Evolutionary conservation across 169 alveolate species (phyloP).

Genomic region (Cryptosporidium ryanae): DNA sequence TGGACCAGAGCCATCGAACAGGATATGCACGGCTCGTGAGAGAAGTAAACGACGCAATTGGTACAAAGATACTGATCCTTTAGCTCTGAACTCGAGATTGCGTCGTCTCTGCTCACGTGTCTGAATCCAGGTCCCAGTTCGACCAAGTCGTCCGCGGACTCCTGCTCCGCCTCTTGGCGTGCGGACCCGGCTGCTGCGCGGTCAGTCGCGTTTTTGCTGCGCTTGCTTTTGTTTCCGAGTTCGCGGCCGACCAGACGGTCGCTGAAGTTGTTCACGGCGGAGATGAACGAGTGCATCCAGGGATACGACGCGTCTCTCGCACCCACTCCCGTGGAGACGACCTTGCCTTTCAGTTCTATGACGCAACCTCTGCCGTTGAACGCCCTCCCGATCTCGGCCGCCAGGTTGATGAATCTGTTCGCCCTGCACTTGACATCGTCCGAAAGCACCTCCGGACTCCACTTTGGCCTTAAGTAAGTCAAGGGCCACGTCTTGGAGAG

Average conservation of each 20-base stretch:
- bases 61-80: constrained; percentile 84
- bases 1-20: constrained; percentile 97
- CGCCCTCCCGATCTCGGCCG: constrained; percentile 46
- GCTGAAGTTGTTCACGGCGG: constrained; percentile 78
- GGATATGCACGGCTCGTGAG: constrained; percentile 95
- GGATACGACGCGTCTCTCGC: constrained; percentile 79
- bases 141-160: constrained; percentile 24
- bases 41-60: constrained; percentile 83
- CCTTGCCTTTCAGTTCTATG: constrained; percentile 79
- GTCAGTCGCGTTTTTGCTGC: not conserved
- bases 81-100: constrained; percentile 23
- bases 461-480: constrained; percentile 81
- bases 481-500: constrained; percentile 86
- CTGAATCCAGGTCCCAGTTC: not conserved
- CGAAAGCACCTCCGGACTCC: constrained; percentile 77
- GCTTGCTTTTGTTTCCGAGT: constrained; percentile 32
- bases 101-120: not conserved
- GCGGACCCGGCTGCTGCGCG: too few relatives aligned
- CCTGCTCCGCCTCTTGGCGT: not conserved
- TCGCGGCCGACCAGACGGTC: constrained; percentile 76
- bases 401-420: constrained; percentile 28
- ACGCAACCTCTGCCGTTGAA: constrained; percentile 81
- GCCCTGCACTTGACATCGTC: constrained; percentile 68
- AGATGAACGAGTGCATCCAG: constrained; percentile 83
- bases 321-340: constrained; percentile 84